These are phyloP conservation scores for Tuber umbilicatum DNA, from an alignment of 495 filamentous ascomycete species.

Conservation along the genomic window DNA sequence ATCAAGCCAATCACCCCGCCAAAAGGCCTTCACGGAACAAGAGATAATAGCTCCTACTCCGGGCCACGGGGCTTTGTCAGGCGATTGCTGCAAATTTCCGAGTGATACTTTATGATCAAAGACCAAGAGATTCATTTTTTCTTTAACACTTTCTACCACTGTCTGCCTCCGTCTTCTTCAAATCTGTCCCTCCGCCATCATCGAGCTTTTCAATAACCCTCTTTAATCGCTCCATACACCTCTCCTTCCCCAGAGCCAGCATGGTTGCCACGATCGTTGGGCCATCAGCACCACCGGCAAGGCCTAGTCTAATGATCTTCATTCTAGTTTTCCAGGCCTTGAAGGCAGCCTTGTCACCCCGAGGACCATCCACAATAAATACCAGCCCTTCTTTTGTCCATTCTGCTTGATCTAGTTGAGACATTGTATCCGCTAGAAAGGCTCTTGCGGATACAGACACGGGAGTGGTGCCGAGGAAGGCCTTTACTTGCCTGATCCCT, in stretches of 20 bases:
- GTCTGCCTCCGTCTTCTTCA: background rate
- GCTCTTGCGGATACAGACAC: constrained; percentile 16
- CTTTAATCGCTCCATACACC: constrained; percentile 53
- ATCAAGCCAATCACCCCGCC: background rate
- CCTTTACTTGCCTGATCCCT: constrained; percentile 17
- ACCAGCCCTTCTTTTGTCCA: constrained; percentile 40
- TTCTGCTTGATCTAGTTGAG: constrained; percentile 19
- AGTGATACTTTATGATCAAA: background rate
- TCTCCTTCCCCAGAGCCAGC: constrained; percentile 56
- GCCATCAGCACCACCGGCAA: constrained; percentile 55
- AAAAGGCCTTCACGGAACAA: background rate
- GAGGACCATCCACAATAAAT: constrained; percentile 26
- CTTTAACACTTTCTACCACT: background rate
- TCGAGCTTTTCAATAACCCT: constrained; percentile 42
- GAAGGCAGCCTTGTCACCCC: constrained; percentile 17
- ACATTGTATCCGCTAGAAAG: constrained; percentile 19
- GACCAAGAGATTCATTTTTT: background rate
- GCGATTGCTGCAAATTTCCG: background rate
- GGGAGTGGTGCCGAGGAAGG: constrained; percentile 18
- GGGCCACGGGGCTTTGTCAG: background rate
- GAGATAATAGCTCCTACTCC: background rate
- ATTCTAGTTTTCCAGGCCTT: constrained; percentile 43
- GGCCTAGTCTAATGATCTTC: constrained; percentile 61
- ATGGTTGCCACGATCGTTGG: constrained; percentile 56
- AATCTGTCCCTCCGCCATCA: background rate